Evolutionary conservation across 148 eudicot genomes (phyloP), one percentile per base, ranked within the genome.

Genomic region (Nepenthes mirabilis): DNA sequence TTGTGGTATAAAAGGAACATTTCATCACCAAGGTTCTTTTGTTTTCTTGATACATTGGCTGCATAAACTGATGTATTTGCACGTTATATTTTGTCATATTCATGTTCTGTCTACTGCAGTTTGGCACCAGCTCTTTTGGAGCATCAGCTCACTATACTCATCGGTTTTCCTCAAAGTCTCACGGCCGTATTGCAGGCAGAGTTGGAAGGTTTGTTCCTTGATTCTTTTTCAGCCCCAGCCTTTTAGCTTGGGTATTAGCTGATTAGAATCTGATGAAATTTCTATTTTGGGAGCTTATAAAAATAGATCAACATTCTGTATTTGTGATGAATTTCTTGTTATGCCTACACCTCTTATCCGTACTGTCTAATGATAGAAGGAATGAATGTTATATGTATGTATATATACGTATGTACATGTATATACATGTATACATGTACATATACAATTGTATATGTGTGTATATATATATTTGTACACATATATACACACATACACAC

Each of bases 141-240:
- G 95, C 83, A 77, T 74, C 86, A 32, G 96, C 96, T 75, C 83
- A 79, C 60, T 93, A 81, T 70, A 83, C 87, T 48, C 95, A 76
- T 47, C 83, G 70, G 62, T 93, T 93, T 72, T 93, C 98, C 45
- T 9, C 75, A 54, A 93, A 93, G 62, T 93, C 98, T 52, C 96
- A 93, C 79, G 98, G 95, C 34, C 88, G 94, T 47, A 74, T 93
- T 63, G 73, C 85, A 34, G 98, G 91, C 72, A 82, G 71, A 77
- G 56, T 88, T 57, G 98, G 95, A 82, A 86, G 98, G 98, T 93
- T 45, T 68, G 72, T 57, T 60, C 43, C 40, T 45, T 45, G 37
- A 45, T 11, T n/a, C 5, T 23, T 11, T 52, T 5, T 5, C 55
- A 52, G 23, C 23, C 23, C 23, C 13, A 50, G 14, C 14, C 53